These are phyloP conservation scores for Gossypium arboreum DNA, from an alignment of 345 rosid species.

Conservation along the genomic window DNA sequence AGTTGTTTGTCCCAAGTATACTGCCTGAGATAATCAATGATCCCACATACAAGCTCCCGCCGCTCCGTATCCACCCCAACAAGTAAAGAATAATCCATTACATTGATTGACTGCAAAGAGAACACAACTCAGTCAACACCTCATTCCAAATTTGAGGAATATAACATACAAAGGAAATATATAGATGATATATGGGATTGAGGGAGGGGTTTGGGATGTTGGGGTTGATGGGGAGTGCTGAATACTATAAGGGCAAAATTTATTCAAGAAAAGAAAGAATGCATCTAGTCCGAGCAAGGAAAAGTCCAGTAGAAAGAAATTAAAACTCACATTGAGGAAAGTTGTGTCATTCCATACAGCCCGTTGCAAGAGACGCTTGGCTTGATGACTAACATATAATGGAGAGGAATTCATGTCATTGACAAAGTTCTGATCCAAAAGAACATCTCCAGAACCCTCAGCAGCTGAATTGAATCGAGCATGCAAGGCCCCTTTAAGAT, in stretches of 20 bases:
- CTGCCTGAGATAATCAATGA: slow-evolving; percentile 92
- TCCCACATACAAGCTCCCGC: slow-evolving; percentile 87
- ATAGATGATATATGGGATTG: background rate
- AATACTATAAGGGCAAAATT: background rate
- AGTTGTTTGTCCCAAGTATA: slow-evolving; percentile 97
- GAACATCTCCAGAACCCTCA: slow-evolving; percentile 66
- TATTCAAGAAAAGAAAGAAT: background rate
- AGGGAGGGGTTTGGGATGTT: too few species aligned
- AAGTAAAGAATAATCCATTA: slow-evolving; percentile 94
- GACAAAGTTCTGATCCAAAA: slow-evolving; percentile 93
- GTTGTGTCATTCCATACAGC: slow-evolving; percentile 96
- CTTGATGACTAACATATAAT: slow-evolving; percentile 67
- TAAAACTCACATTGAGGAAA: slow-evolving; percentile 74
- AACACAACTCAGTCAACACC: slow-evolving; percentile 1
- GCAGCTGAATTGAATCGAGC: slow-evolving; percentile 56
- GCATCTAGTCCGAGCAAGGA: background rate
- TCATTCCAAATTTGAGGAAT: background rate
- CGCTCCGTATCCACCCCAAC: slow-evolving; percentile 74
- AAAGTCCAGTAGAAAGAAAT: background rate
- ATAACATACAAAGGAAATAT: background rate
- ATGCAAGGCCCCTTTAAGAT: slow-evolving; percentile 89
- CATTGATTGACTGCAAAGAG: slow-evolving; percentile 65
- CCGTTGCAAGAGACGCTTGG: slow-evolving; percentile 69
- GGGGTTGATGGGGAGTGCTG: background rate
- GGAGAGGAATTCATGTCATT: slow-evolving; percentile 91